Base-by-base conservation (phyloP, 2,329 filamentous ascomycete species). In the Coleophoma cylindrospora region DNA sequence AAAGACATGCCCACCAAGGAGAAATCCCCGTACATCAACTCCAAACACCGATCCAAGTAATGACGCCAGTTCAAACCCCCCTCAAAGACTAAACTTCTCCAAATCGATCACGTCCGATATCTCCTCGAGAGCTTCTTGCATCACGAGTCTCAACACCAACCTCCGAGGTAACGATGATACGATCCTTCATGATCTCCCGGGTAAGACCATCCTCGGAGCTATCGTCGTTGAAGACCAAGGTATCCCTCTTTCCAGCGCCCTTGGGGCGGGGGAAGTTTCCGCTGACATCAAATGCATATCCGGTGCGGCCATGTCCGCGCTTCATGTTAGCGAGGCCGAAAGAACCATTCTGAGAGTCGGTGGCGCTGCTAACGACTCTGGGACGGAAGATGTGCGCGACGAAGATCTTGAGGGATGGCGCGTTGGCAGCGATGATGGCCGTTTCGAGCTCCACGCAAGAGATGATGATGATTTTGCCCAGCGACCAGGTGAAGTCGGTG, bases 381-480 rank as follows among this genome's bases (percentile, higher is more conserved):
- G 7, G 40, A 4, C 27, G 19, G 4, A 47, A 32, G 5, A 21
- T 11, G 5, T 51, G 32, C 11, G 22, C 48, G 54, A 56, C 63
- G n/a, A 67, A 51, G 4, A 59, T 59, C 41, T 65, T 63, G 13
- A 67, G 22, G 0, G 57, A 54, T 0, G 64, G 65, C 37, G 66
- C 56, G 53, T 67, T 68, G 47, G 64, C 60, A 5, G 66, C 61
- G 32, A 67, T 48, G 34, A 68, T 60, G 17, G 63, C 66, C 14
- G 64, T 52, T 45, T 66, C 57, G 37, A 68, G 59, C 45, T 68
- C 64, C 22, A 65, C 46, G 14, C 58, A 58, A 2, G 65, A 61
- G 15, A 67, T 56, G 19, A 67, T 64, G 50, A 64, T 54, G 52
- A 67, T 63, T 43, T 63, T 64, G 4, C 65, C 66, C 9, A 68